Base-by-base conservation (phyloP, 768 basidiomycete genomes). In the Russula lepida region DNA sequence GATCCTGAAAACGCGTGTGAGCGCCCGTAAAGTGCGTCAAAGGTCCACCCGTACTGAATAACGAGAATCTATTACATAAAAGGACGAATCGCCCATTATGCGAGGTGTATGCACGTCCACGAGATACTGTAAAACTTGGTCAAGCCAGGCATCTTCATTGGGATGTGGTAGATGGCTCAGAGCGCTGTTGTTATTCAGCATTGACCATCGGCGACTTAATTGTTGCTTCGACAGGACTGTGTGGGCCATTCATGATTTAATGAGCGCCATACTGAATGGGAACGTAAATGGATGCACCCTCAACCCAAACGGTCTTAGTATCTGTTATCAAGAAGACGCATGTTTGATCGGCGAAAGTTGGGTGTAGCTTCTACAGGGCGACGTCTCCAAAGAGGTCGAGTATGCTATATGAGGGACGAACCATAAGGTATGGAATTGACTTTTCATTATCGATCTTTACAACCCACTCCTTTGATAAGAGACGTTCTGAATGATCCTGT, bases 381-480 rank as follows among this genome's bases (percentile, higher is more conserved):
- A 44, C 27, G 32, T 46, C 21, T 27, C 27, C n/a, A n/a, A 19
- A 53, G 53, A 13, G 15, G 49, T 62, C 54, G 12, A 49, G 33
- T 21, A 41, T 54, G 56, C 37, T 52, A 43, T 56, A 47, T 25
- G 49, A 39, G 44, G 30, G 53, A 83, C 85, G 67, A 70, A 90
- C 89, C 68, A 89, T 74, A 65, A 91, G 79, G 72, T 89, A 90
- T 35, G 88, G 84, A 2, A 76, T 81, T 1, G 86, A 84, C 17
- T 74, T 79, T 48, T 74, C 74, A 39, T 75, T 74, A 68, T 89
- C 84, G 54, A 79, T 74, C 70, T 86, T 89, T 33, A 81, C 81
- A 13, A 90, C 76, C 89, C 89, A 91, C 71, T 89, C 87, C 69
- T 84, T 86, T 58, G 74, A 74, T 30, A 86, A 73, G 33, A 90